Evolutionary conservation across 495 filamentous ascomycete genomes (phyloP).

Genomic region (Penicillium steckii): DNA sequence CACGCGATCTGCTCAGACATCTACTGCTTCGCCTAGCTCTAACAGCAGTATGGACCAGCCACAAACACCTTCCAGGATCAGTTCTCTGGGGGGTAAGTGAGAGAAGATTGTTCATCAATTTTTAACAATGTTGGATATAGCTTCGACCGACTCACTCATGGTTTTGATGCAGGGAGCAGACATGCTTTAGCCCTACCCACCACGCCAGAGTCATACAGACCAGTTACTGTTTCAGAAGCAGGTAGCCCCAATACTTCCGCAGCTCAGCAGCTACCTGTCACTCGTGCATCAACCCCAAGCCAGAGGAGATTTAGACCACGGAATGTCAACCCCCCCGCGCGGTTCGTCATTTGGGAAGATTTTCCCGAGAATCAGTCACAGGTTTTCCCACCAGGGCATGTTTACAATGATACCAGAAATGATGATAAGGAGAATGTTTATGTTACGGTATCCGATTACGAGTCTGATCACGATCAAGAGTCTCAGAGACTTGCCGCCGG

Average conservation of each 20-base stretch:
- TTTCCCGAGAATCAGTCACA: background rate
- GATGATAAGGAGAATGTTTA: constrained; percentile 8
- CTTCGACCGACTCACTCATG: background rate
- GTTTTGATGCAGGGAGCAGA: background rate
- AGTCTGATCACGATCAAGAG: background rate
- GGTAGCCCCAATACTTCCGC: background rate
- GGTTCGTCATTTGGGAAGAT: background rate
- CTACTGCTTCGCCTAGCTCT: background rate
- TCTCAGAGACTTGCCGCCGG: background rate
- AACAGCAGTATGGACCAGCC: background rate
- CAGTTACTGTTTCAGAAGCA: background rate
- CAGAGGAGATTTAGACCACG: background rate
- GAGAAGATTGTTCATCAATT: background rate
- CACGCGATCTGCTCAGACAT: background rate
- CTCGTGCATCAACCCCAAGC: background rate
- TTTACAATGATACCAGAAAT: background rate
- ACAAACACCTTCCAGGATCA: background rate
- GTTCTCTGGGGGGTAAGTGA: background rate
- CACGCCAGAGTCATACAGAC: background rate
- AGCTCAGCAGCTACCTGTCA: background rate
- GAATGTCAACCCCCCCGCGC: background rate
- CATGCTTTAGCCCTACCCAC: background rate
- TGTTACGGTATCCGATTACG: background rate
- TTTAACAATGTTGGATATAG: background rate
- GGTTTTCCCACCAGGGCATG: background rate